phyloP scores from a whole-genome alignment of 2,329 filamentous ascomycete species.

The Helminthosporium solani region DNA sequence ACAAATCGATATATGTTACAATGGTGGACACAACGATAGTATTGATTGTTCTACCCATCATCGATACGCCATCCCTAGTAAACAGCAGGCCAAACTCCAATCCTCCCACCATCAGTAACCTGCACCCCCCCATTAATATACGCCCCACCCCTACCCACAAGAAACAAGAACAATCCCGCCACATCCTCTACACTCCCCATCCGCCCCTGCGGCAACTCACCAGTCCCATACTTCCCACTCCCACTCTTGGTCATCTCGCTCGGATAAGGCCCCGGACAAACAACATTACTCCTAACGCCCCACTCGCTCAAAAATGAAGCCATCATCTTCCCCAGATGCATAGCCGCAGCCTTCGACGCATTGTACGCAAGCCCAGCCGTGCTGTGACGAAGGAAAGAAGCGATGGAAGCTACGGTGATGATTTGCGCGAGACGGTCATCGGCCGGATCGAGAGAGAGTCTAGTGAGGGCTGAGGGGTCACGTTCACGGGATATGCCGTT shows the following conservation, averaged over 20 bases:
- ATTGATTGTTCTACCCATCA: too few species aligned
- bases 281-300: slow-evolving; percentile 50
- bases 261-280: slow-evolving; percentile 48
- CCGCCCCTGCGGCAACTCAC: slow-evolving; percentile 43
- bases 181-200: slow-evolving; percentile 50
- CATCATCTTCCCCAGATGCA: slow-evolving; percentile 49
- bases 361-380: slow-evolving; percentile 47
- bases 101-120: slow-evolving; percentile 50
- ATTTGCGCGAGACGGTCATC: slow-evolving; percentile 49
- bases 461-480: slow-evolving; percentile 17
- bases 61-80: slow-evolving; percentile 24
- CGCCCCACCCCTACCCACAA: slow-evolving; percentile 52
- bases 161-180: slow-evolving; percentile 52
- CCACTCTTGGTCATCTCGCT: slow-evolving; percentile 46
- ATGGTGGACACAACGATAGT: too few species aligned
- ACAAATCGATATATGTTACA: too few species aligned
- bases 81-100: slow-evolving; percentile 34
- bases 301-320: slow-evolving; percentile 45
- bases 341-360: slow-evolving; percentile 47
- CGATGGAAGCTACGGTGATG: slow-evolving; percentile 47
- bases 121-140: slow-evolving; percentile 58
- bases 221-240: slow-evolving; percentile 32
- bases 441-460: slow-evolving; percentile 26
- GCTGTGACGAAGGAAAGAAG: slow-evolving; percentile 41
- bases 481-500: slow-evolving; percentile 26